Percentiles rank a stretch among this genome's conserved stretches.
These are phyloP conservation scores for Xanthoconium separans DNA, from an alignment of 1,284 basidiomycete species.

Conservation along the genomic window DNA sequence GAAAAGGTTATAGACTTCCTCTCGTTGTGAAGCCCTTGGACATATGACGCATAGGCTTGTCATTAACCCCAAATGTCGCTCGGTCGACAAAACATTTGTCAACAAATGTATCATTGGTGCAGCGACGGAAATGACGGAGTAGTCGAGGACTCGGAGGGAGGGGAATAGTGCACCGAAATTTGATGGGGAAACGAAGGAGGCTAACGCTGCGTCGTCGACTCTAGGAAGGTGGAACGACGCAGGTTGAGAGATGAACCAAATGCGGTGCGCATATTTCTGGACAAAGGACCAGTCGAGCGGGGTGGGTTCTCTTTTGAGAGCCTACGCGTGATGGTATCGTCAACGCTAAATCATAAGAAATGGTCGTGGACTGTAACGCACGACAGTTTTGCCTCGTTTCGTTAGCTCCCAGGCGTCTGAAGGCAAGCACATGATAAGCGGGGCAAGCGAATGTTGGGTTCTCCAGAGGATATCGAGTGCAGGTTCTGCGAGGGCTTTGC, in stretches of 20 bases:
- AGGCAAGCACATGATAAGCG: slow-evolving; percentile 32
- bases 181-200: slow-evolving; percentile 19
- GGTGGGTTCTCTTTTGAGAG: slow-evolving; percentile 20
- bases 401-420: slow-evolving; percentile 23
- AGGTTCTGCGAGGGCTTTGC: slow-evolving; percentile 29
- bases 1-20: slow-evolving; percentile 23
- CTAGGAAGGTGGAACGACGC: slow-evolving; percentile 21
- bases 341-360: neutral
- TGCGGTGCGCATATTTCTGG: slow-evolving; percentile 28
- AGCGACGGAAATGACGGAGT: slow-evolving; percentile 25
- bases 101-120: slow-evolving; percentile 23
- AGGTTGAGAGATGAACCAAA: slow-evolving; percentile 24
- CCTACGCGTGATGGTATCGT: slow-evolving; percentile 14
- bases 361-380: slow-evolving; percentile 12
- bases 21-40: slow-evolving; percentile 21
- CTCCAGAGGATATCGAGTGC: slow-evolving; percentile 32
- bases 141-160: slow-evolving; percentile 26
- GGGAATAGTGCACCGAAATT: slow-evolving; percentile 28
- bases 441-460: slow-evolving; percentile 30
- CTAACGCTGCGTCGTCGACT: slow-evolving; percentile 24
- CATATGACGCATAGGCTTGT: slow-evolving; percentile 24
- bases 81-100: slow-evolving; percentile 20
- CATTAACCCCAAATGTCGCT: slow-evolving; percentile 18
- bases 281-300: slow-evolving; percentile 23
- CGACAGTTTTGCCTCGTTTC: slow-evolving; percentile 21